Percentiles rank a stretch among this genome's conserved stretches.
Evolutionary conservation across 495 filamentous ascomycete genomes (phyloP).

Genomic region (Hypoxylon subgilvum): DNA sequence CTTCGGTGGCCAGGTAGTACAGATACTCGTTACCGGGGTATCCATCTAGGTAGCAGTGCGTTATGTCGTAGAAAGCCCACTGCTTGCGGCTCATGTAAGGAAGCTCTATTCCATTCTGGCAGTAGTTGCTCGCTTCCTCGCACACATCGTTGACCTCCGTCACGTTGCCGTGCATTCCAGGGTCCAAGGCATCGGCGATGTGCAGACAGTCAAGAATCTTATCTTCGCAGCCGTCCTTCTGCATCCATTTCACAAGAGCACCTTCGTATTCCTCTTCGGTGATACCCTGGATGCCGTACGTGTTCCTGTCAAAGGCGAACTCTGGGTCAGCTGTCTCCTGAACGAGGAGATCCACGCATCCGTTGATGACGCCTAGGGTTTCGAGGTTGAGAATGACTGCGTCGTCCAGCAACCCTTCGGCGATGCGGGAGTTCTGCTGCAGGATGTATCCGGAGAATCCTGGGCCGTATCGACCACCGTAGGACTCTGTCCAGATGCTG

Average conservation of each 20-base stretch:
- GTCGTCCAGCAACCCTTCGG: slow-evolving; percentile 50
- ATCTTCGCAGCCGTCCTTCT: slow-evolving; percentile 52
- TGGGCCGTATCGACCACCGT: slow-evolving; percentile 67
- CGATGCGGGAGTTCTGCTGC: slow-evolving; percentile 61
- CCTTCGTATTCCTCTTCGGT: slow-evolving; percentile 46
- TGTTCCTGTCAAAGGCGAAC: slow-evolving; percentile 70
- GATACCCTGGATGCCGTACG: slow-evolving; percentile 70
- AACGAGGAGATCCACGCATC: slow-evolving; percentile 70
- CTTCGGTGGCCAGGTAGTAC: slow-evolving; percentile 64
- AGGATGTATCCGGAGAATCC: slow-evolving; percentile 65
- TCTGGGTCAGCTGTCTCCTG: slow-evolving; percentile 67
- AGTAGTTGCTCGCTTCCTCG: slow-evolving; percentile 46
- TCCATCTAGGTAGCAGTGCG: slow-evolving; percentile 54
- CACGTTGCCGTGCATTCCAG: slow-evolving; percentile 53
- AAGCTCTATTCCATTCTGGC: slow-evolving; percentile 52
- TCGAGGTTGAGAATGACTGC: slow-evolving; percentile 58
- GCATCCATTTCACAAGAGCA: slow-evolving; percentile 45
- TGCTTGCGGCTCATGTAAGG: slow-evolving; percentile 44
- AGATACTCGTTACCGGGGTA: slow-evolving; percentile 67
- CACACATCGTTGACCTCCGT: slow-evolving; percentile 53
- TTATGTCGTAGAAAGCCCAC: slow-evolving; percentile 65
- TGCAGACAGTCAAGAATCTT: slow-evolving; percentile 55
- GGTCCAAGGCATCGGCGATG: slow-evolving; percentile 48
- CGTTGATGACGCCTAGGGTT: slow-evolving; percentile 68
- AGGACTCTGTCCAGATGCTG: slow-evolving; percentile 66